These are phyloP conservation scores for Trichoderma pleuroti DNA, from an alignment of 2,329 filamentous ascomycete genomes.

Conservation along the genomic window DNA sequence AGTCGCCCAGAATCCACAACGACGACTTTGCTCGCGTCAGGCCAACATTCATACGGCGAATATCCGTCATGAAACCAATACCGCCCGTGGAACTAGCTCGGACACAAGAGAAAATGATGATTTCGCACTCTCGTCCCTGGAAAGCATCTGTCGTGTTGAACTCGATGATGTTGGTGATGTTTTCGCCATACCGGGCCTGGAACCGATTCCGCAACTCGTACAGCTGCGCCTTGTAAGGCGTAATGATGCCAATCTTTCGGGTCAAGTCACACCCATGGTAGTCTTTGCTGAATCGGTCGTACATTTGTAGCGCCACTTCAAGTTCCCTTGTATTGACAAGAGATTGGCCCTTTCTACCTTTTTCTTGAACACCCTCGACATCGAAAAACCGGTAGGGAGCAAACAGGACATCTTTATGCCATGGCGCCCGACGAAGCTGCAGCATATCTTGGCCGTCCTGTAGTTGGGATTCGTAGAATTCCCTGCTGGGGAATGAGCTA, in stretches of 20 bases:
- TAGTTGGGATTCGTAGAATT: slow-evolving; percentile 88
- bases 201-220: slow-evolving; percentile 76
- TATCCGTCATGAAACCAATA: slow-evolving; percentile 97
- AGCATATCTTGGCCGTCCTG: slow-evolving; percentile 84
- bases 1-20: slow-evolving; percentile 93
- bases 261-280: slow-evolving; percentile 66
- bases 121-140: slow-evolving; percentile 91
- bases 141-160: slow-evolving; percentile 99
- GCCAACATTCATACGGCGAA: slow-evolving; percentile 98
- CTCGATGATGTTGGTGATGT: slow-evolving; percentile 75
- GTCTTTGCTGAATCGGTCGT: slow-evolving; percentile 72
- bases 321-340: slow-evolving; percentile 86
- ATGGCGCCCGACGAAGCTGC: slow-evolving; percentile 69
- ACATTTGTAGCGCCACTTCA: slow-evolving; percentile 80
- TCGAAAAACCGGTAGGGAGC: slow-evolving; percentile 97
- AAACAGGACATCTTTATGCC: slow-evolving; percentile 79
- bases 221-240: slow-evolving; percentile 93
- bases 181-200: slow-evolving; percentile 65
- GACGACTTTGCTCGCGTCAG: slow-evolving; percentile 95
- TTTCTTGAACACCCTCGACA: slow-evolving; percentile 80
- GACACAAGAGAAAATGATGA: slow-evolving; percentile 99
- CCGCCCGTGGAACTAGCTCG: slow-evolving; percentile 88
- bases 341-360: slow-evolving; percentile 79
- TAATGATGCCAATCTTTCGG: slow-evolving; percentile 93
- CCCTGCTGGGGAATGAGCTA: slow-evolving; percentile 80